Evolutionary conservation across 768 basidiomycete genomes (phyloP).

Genomic region (Trametes gibbosa): DNA sequence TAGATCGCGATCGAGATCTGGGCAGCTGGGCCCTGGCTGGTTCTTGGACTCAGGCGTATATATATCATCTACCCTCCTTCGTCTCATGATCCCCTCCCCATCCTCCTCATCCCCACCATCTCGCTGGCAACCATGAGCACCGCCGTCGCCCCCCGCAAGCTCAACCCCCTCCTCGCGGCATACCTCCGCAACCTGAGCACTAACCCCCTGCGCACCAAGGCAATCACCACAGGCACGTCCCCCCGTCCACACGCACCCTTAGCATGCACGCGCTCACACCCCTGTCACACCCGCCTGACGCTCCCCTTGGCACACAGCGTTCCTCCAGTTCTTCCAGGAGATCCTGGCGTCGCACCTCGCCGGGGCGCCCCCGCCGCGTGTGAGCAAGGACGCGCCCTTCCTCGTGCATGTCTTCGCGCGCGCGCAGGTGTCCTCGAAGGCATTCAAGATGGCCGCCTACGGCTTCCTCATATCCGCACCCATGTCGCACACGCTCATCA

Average conservation of each 20-base stretch:
- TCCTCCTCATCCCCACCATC: background rate
- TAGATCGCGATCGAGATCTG: constrained; percentile 15
- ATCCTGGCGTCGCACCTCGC: constrained; percentile 74
- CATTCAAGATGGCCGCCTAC: constrained; percentile 81
- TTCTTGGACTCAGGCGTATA: background rate
- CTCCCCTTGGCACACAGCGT: constrained; percentile 22
- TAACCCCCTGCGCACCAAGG: constrained; percentile 79
- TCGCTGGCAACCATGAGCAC: constrained; percentile 21
- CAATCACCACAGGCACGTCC: constrained; percentile 62
- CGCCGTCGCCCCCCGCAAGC: constrained; percentile 26
- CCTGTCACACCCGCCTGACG: background rate
- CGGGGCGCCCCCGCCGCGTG: constrained; percentile 49
- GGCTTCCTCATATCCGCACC: constrained; percentile 86
- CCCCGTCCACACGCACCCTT: background rate
- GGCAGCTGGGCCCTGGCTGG: background rate
- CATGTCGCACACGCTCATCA: constrained; percentile 70
- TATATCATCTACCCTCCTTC: background rate
- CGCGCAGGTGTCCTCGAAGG: constrained; percentile 62
- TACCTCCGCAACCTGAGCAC: constrained; percentile 68
- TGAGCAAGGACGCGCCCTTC: constrained; percentile 52
- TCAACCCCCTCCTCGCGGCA: constrained; percentile 54
- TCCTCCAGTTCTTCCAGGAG: constrained; percentile 62
- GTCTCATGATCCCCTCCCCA: constrained; percentile 1
- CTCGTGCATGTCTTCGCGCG: constrained; percentile 51
- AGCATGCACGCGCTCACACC: background rate